phyloP scores from a whole-genome alignment of 176 grass and related monocot species.

The Themeda triandra region DNA sequence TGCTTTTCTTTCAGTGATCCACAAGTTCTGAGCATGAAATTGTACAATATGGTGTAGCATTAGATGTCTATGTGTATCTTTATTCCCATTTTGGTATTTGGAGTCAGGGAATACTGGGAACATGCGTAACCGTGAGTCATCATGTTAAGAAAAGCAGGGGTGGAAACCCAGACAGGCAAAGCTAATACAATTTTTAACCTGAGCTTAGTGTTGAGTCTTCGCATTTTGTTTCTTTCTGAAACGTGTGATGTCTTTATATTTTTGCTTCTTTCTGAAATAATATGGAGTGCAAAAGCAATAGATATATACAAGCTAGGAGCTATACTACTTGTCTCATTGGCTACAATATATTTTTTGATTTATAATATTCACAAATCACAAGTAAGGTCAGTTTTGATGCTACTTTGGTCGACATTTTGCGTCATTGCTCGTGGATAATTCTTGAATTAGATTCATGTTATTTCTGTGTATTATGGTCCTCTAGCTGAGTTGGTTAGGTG shows the following conservation, averaged over 20 bases:
- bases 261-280: not conserved
- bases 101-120: not conserved
- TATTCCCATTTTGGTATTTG: conserved; percentile 13
- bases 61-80: not conserved
- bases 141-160: conserved; percentile 4
- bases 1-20: not conserved
- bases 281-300: not conserved
- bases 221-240: not conserved
- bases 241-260: not conserved
- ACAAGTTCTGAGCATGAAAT: not conserved
- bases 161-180: not conserved
- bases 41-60: not conserved
- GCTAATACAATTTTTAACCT: not conserved
- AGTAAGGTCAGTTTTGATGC: not conserved
- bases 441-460: not conserved
- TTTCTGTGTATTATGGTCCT: not conserved
- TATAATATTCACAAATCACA: not conserved
- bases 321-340: not conserved
- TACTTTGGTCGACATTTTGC: not conserved
- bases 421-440: not conserved
- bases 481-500: too few species aligned
- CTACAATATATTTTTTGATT: not conserved
- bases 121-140: not conserved
- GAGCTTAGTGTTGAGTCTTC: not conserved
- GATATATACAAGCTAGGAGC: not conserved